Base-by-base conservation (phyloP, 2,329 filamentous ascomycete genomes). In the Clarireedia paspali region DNA sequence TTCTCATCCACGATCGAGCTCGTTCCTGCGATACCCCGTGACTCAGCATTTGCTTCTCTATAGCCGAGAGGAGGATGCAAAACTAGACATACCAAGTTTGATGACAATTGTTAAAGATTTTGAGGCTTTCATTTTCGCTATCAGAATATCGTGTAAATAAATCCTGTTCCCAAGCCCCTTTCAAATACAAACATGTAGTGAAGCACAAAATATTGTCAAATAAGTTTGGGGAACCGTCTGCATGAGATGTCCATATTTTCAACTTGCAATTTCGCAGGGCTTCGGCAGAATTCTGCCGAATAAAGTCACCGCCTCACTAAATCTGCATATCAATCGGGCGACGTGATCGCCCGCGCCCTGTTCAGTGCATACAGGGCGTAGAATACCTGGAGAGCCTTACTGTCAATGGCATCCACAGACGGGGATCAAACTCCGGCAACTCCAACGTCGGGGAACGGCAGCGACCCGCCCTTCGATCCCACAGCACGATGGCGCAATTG, bases 1-100 rank as follows among this genome's bases (percentile, higher is more conserved):
- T 85, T 88, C 71, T 99, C 94, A 73, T 97, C 90, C 62, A 99
- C 91, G 64, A 99, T 97, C n/a, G 94, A 97, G 72, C 91, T 96
- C 47, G 94, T 97, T 66, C 94, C 94, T 99, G n/a, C 17, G 12
- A 30, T 34, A 49, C 17, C 45, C 52, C 52, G 52, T 54, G 52
- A 54, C 52, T 54, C 36, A 54, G 52, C 34, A n/a, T 54, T 46
- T 24, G 17, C 20, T 46, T 46, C 20, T 20, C 10, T 10, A 34
- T 24, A n/a, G 15, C 7, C 17, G 20, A 27, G 30, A 5, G 15
- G 24, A 40, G 39, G 52, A 34, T 9, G 27, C 3, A 34, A 34
- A 34, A 12, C 12, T 20, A 34, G 64, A 50, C 53, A 30, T 42
- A 85, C 83, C 83, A 62, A 87, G 78, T 71, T 87, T 87, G 67